Evolutionary conservation across 495 filamentous ascomycete species (phyloP), one percentile per base, ranked within the genome.

Genomic region (Penicillium lagena): DNA sequence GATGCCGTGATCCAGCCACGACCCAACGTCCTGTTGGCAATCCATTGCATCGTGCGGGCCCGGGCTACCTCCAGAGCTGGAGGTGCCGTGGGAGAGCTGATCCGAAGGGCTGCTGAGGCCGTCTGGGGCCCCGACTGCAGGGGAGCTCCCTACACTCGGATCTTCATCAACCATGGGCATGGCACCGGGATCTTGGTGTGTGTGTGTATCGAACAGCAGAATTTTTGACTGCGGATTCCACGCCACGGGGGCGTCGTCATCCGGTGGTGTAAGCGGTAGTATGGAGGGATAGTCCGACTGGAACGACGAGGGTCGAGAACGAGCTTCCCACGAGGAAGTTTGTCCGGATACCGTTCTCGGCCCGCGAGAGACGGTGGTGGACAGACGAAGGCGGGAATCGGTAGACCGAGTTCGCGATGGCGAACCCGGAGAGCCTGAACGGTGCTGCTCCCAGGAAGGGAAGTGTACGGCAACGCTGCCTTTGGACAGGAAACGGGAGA

Each of bases 1-100:
- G 46, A 72, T 63, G 17, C 64, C 64, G 46, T 68, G 67, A 48
- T 71, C 65, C 37, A 75, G 46, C 69, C 67, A 75, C 29, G 66
- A 64, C 13, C 55, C 60, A 11, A 58, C 40, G 37, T 60, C 60
- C 29, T 64, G 58, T 38, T 70, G 61, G 34, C 58, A 63, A 42
- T 68, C 63, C 62, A 69, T 68, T 12, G 67, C 66, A 47, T 67
- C 60, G 0, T 59, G 63, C 9, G 60, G 58, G 2, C 58, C 63
- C 1, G 63, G 65, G 15, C 67, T 68, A 12, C 64, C 59, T 22
- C 59, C 55, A 2, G 67, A 66, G 39, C 63, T 67, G 10, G 68
- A 70, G 7, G 62, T 60, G 5, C 61, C 51, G 40, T 66, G 63
- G 12, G 61, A 65, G 7, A 62, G 46, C 17, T 58, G 56, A 40